Evolutionary conservation across 805 yeast species (phyloP), one percentile per base, ranked within the genome.

Genomic region (Scheffersomyces coipomensis): DNA sequence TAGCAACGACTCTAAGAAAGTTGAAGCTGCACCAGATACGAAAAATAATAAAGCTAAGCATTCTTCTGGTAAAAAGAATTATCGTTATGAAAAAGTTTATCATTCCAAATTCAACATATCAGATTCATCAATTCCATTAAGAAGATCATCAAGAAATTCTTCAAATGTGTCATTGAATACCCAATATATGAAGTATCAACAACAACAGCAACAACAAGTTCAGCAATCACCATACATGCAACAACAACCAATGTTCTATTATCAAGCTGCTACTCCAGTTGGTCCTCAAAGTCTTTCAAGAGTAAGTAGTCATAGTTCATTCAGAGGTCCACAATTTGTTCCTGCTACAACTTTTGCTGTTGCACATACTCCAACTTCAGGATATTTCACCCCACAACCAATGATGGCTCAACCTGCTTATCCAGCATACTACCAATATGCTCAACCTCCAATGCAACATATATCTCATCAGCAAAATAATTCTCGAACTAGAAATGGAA

Each of bases 81-180:
- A 13, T 11, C 24, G 27, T n/a, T 37, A 37, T 19, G 32, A 40
- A 22, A 46, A 39, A 33, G 29, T 48, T 12, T 50, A 53, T 34
- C 46, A 42, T 21, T 36, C 45, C 10, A 46, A 37, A 15, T 39
- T 43, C 5, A 47, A 48, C 35, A 35, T 55, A 15, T 58, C 65
- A 2, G 63, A 60, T 27, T 41, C 58, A 6, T 48, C 48, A 25
- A 40, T 52, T 2, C 51, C 51, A 3, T 26, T 27, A 24, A 44
- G 46, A 25, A 52, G 40, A 17, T 35, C 40, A 9, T 45, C 57
- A 8, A 34, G 49, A 26, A 49, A 49, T 22, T 48, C 53, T 4
- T 50, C 57, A 1, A 46, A 42, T 26, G 24, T 44, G 9, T 59
- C 65, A 15, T 43, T 52, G 21, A 48, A 48, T 34, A 47, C 52